A percentile compares a stretch with the other conserved stretches of the same genome.
Evolutionary conservation across 73 alveolate species (phyloP).

Genomic region (Symbiodinium pilosum): DNA sequence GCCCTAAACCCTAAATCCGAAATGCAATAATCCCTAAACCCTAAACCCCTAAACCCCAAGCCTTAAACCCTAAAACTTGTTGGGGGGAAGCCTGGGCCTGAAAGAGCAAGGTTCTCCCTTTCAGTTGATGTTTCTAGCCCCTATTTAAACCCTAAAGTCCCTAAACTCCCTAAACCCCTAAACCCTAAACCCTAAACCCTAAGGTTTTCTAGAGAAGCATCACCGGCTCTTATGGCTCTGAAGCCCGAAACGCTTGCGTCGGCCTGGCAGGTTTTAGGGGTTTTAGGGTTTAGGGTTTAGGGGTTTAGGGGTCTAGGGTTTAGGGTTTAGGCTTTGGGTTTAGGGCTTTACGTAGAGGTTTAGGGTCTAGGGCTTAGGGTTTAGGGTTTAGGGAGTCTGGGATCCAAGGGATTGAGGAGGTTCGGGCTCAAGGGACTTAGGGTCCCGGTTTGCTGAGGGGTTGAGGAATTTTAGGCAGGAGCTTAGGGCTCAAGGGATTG

Average conservation of each 20-base stretch:
- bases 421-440: no score
- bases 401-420: no score
- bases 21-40: background rate
- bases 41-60: background rate
- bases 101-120: background rate
- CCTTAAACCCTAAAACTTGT: background rate
- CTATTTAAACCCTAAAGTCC: background rate
- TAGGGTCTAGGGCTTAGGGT: no score
- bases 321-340: background rate
- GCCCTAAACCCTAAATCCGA: background rate
- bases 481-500: no score
- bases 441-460: no score
- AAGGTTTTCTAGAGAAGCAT: background rate
- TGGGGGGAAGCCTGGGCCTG: background rate
- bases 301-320: background rate
- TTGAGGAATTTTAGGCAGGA: no score
- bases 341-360: no score
- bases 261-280: background rate
- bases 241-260: background rate
- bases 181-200: background rate
- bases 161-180: background rate
- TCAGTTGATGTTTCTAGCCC: background rate
- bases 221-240: background rate
- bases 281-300: background rate
- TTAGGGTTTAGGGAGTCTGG: no score